Base-by-base conservation (phyloP, 2,329 filamentous ascomycete genomes). In the Hymenoscyphus occultus region DNA sequence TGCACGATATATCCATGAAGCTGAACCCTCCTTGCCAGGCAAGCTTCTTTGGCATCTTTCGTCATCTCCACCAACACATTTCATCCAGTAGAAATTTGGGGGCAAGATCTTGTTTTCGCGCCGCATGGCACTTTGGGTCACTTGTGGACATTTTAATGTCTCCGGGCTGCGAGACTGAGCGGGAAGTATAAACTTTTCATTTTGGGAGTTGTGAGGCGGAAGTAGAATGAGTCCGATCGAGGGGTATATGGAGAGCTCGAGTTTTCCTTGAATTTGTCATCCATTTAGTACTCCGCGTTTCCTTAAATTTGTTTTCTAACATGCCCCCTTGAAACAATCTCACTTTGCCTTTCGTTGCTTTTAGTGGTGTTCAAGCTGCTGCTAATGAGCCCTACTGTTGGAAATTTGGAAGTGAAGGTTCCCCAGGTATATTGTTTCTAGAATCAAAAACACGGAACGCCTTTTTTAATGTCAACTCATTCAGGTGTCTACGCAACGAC, bases 31-130 rank as follows among this genome's bases (percentile, higher is more conserved):
- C 40, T 16, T 45, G 40, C 13, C 40, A 45, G 59, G 40, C 59
- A 61, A 61, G 59, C 59, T 32, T 61, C 59, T 40, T 61, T 5
- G 51, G 1, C 9, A 61, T 61, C 59, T 40, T 51, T 51, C 42
- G 13, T 61, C 59, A 61, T 61, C 16, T 61, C 59, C 59, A 61
- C 59, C 22, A 48, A 12, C 12, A 16, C 40, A 48, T 45, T 32
- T 14, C 13, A 14, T 32, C 12, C 22, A 51, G 19, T 31, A n/a
- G 32, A 48, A 28, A 39, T 48, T 40, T 31, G 35, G 28, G 59
- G 39, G 32, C 32, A 48, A 40, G 12, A n/a, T 48, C 16, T 28
- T 16, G 39, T 7, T 28, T 12, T 13, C 13, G 7, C 9, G 40
- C 22, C 7, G 39, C 32, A 32, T 13, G 48, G 22, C 10, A 22